Evolutionary conservation across 768 basidiomycete genomes (phyloP).

Genomic region (Tricholoma terreum): DNA sequence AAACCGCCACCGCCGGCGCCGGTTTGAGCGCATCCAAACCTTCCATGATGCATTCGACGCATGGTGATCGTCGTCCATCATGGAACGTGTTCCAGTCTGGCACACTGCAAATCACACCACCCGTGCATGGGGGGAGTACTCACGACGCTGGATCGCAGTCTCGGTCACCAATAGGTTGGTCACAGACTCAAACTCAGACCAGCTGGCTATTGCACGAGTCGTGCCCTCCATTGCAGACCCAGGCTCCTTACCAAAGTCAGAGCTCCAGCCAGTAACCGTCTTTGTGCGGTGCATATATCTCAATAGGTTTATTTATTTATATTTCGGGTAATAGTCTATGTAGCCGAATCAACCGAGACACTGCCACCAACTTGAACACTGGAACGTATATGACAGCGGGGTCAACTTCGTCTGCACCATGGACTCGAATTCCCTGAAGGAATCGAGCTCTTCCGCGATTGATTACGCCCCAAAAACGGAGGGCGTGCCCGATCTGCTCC

Average conservation of each 20-base stretch:
- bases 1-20: not conserved
- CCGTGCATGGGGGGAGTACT: not conserved
- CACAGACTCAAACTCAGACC: constrained; percentile 16
- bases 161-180: constrained; percentile 16
- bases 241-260: constrained; percentile 54
- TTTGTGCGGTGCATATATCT: no score
- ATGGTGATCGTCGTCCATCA: not conserved
- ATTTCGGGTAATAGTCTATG: no score
- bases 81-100: constrained; percentile 25
- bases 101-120: constrained; percentile 20
- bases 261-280: constrained; percentile 29
- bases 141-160: constrained; percentile 1
- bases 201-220: constrained; percentile 23
- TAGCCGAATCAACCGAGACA: not conserved
- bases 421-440: not conserved
- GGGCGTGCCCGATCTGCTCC: constrained; percentile 42
- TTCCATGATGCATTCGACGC: not conserved
- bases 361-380: not conserved
- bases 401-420: not conserved
- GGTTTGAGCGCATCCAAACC: not conserved
- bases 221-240: constrained; percentile 45
- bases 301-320: no score
- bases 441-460: not conserved
- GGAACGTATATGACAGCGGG: no score
- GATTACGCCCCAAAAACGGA: no score